These are phyloP conservation scores for Paecilomyces fulvus DNA, from an alignment of 2,329 filamentous ascomycete species.

Conservation along the genomic window DNA sequence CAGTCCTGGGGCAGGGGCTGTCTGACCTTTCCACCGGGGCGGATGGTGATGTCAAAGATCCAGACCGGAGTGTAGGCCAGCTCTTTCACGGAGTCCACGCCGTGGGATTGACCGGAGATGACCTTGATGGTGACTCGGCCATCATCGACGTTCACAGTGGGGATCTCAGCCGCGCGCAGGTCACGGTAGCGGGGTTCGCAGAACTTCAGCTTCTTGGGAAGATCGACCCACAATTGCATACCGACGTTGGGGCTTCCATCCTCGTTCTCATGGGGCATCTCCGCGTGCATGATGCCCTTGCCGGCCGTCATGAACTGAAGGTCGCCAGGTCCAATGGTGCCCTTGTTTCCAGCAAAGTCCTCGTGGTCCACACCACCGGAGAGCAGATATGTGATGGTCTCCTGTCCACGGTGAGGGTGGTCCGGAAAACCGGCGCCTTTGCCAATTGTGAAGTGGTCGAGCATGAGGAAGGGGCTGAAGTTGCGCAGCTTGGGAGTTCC, in stretches of 20 bases:
- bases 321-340: conserved; percentile 79
- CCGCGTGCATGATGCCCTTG: conserved; percentile 82
- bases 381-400: conserved; percentile 87
- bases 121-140: conserved; percentile 76
- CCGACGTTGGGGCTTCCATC: conserved; percentile 74
- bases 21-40: conserved; percentile 66
- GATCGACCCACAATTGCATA: conserved; percentile 91
- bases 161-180: conserved; percentile 70
- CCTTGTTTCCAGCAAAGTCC: conserved; percentile 78
- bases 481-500: conserved; percentile 76
- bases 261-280: conserved; percentile 77
- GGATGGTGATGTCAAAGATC: conserved; percentile 75
- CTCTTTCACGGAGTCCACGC: conserved; percentile 78
- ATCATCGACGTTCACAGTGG: conserved; percentile 59
- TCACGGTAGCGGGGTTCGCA: conserved; percentile 93
- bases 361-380: conserved; percentile 80
- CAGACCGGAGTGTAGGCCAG: conserved; percentile 96
- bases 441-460: conserved; percentile 79
- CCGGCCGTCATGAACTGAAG: conserved; percentile 98
- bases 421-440: conserved; percentile 84
- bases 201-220: conserved; percentile 70
- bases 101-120: conserved; percentile 77
- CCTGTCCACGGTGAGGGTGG: conserved; percentile 74
- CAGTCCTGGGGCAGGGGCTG: conserved; percentile 72
- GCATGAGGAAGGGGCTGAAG: conserved; percentile 90